Conservation (phyloP, 1,284 basidiomycete species). For the Retiboletus flavoniger region DNA sequence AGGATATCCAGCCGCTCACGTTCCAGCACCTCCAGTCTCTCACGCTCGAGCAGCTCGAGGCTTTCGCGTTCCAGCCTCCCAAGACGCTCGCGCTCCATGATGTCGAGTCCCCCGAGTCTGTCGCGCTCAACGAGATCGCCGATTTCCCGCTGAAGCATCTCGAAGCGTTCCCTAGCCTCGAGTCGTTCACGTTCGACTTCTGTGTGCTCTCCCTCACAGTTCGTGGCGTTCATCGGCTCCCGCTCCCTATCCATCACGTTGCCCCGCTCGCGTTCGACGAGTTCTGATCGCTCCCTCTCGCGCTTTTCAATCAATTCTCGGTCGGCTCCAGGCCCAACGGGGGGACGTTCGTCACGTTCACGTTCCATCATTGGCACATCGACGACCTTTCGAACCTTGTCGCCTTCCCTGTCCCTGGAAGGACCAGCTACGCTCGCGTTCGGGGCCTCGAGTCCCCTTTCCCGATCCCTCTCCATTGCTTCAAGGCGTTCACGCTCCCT, state of each 20-base stretch:
- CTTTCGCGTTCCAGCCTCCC: conserved; percentile 28
- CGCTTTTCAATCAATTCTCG: conserved; percentile 22
- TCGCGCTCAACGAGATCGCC: conserved; percentile 32
- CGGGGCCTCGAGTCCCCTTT: conserved; percentile 15
- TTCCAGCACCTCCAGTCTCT: conserved; percentile 30
- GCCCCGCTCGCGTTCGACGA: conserved; percentile 23
- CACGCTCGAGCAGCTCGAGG: conserved; percentile 30
- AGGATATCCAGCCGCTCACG: conserved; percentile 34
- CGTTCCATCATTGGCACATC: conserved; percentile 19
- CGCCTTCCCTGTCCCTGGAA: conserved; percentile 24
- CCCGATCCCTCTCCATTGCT: conserved; percentile 28
- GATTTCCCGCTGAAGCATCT: conserved; percentile 31
- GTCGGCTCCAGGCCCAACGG: conserved; percentile 14
- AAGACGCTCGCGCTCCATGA: conserved; percentile 28
- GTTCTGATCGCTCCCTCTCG: conserved; percentile 26
- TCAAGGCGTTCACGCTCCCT: conserved; percentile 28
- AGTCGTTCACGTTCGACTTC: conserved; percentile 31
- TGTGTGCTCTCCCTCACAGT: conserved; percentile 23
- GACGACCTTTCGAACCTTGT: conserved; percentile 23
- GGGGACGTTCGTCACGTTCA: conserved; percentile 25
- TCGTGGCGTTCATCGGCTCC: conserved; percentile 16
- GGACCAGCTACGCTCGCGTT: conserved; percentile 2
- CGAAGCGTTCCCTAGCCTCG: conserved; percentile 30
- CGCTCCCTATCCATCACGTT: conserved; percentile 20
- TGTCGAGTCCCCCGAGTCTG: conserved; percentile 30